phyloP scores from a whole-genome alignment of 2,329 filamentous ascomycete genomes.

The Ceratocystis colombiana region DNA sequence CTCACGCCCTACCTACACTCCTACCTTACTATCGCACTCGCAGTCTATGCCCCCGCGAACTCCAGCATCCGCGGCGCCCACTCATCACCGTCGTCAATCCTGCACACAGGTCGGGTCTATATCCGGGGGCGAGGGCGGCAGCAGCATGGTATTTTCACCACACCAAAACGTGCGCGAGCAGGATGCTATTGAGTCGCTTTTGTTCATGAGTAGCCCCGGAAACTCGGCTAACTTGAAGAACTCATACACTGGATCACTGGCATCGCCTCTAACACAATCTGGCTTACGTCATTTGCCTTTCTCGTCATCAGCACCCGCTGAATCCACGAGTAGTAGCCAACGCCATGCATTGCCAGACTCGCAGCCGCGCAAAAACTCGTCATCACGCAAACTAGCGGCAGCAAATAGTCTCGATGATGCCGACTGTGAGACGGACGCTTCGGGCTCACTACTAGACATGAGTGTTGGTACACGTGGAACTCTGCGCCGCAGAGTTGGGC shows the following conservation, averaged over 20 bases:
- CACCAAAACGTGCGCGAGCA: constrained; percentile 64
- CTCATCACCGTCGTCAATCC: constrained; percentile 29
- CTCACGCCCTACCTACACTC: constrained; percentile 42
- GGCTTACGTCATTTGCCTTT: constrained; percentile 27
- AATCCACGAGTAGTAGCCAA: constrained; percentile 26
- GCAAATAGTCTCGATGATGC: constrained; percentile 27
- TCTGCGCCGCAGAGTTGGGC: constrained; percentile 22
- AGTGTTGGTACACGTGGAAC: constrained; percentile 8
- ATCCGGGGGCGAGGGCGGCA: constrained; percentile 35
- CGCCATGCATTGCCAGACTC: constrained; percentile 39
- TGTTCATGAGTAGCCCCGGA: constrained; percentile 73
- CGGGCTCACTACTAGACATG: constrained; percentile 27
- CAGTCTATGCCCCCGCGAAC: constrained; percentile 37
- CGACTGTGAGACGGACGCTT: constrained; percentile 33
- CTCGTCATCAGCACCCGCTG: constrained; percentile 1
- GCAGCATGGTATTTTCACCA: constrained; percentile 51
- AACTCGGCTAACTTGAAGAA: constrained; percentile 56
- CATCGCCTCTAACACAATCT: constrained; percentile 30
- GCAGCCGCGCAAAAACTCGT: constrained; percentile 43
- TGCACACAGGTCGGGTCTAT: constrained; percentile 33
- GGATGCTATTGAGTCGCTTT: constrained; percentile 67
- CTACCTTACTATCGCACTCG: constrained; percentile 42
- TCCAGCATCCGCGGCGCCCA: constrained; percentile 26
- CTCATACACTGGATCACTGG: constrained; percentile 38
- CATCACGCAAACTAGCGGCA: constrained; percentile 38